Evolutionary conservation across 768 basidiomycete species (phyloP).

Genomic region (Mycena crocata): DNA sequence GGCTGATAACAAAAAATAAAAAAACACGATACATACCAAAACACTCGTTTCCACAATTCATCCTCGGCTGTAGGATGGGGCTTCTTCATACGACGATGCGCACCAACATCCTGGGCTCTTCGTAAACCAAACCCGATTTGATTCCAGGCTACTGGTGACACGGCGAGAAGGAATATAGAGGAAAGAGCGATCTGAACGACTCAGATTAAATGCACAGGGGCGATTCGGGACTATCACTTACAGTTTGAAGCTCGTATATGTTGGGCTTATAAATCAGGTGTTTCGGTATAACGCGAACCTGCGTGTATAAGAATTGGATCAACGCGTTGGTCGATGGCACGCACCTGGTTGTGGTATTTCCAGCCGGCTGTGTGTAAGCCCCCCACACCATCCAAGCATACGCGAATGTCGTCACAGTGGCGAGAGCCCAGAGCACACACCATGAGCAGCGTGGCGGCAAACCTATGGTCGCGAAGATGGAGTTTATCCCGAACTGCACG

Average conservation of each 20-base stretch:
- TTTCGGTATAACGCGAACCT: conserved; percentile 41
- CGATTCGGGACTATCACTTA: no score
- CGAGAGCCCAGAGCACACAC: conserved; percentile 67
- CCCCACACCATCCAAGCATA: conserved; percentile 58
- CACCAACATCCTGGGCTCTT: conserved; percentile 80
- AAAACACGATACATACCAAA: conserved; percentile 54
- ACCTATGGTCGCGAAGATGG: conserved; percentile 61
- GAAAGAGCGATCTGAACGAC: conserved; percentile 37
- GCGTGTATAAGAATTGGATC: conserved; percentile 24
- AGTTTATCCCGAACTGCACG: conserved; percentile 58
- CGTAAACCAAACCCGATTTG: conserved; percentile 76
- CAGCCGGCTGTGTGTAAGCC: conserved; percentile 63
- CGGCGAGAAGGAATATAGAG: conserved; percentile 56
- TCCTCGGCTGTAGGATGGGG: conserved; percentile 62
- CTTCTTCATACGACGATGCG: conserved; percentile 60
- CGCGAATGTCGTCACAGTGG: conserved; percentile 69
- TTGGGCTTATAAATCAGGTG: conserved; percentile 32
- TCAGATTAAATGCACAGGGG: no score
- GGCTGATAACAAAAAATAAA: neutral
- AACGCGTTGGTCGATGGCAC: neutral
- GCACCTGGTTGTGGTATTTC: conserved; percentile 63
- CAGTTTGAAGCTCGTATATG: conserved; percentile 33
- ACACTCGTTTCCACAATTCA: conserved; percentile 83
- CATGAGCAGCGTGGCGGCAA: conserved; percentile 49
- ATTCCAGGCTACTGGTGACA: conserved; percentile 71